Evolutionary conservation across 1,284 basidiomycete genomes (phyloP).

Genomic region (Cystobasidiaceae sp.): DNA sequence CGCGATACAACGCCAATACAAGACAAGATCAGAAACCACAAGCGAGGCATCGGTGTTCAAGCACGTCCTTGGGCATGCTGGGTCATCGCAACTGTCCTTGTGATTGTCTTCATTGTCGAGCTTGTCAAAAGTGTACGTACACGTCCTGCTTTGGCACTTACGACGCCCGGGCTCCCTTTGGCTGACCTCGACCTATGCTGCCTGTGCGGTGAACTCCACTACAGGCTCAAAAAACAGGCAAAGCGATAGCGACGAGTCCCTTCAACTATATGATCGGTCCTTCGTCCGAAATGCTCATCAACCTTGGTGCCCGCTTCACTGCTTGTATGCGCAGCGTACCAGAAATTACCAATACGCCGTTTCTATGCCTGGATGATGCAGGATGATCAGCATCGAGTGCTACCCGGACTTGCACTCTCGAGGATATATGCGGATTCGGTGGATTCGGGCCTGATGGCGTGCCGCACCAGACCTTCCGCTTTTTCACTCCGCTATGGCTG

Average conservation of each 20-base stretch:
- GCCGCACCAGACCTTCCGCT: slow-evolving; percentile 79
- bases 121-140: slow-evolving; percentile 41
- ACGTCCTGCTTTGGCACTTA: too few species aligned
- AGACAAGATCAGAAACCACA: slow-evolving; percentile 48
- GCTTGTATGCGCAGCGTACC: slow-evolving; percentile 67
- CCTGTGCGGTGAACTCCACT: background rate
- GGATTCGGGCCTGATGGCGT: slow-evolving; percentile 58
- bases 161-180: too few species aligned
- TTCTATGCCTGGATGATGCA: slow-evolving; percentile 8
- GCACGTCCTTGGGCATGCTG: slow-evolving; percentile 60
- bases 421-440: slow-evolving; percentile 80
- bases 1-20: slow-evolving; percentile 42
- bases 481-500: slow-evolving; percentile 24
- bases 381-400: slow-evolving; percentile 37
- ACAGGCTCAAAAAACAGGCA: slow-evolving; percentile 60
- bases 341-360: slow-evolving; percentile 37
- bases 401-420: slow-evolving; percentile 59
- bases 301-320: slow-evolving; percentile 82
- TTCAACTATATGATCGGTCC: slow-evolving; percentile 85
- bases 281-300: slow-evolving; percentile 73
- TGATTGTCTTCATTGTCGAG: slow-evolving; percentile 50
- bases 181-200: background rate
- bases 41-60: slow-evolving; percentile 75
- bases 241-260: slow-evolving; percentile 67
- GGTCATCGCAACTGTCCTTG: slow-evolving; percentile 60